Percentiles rank a stretch among this genome's conserved stretches.
phyloP scores from a whole-genome alignment of 129 eudicot genomes.

The Arctium minus region DNA sequence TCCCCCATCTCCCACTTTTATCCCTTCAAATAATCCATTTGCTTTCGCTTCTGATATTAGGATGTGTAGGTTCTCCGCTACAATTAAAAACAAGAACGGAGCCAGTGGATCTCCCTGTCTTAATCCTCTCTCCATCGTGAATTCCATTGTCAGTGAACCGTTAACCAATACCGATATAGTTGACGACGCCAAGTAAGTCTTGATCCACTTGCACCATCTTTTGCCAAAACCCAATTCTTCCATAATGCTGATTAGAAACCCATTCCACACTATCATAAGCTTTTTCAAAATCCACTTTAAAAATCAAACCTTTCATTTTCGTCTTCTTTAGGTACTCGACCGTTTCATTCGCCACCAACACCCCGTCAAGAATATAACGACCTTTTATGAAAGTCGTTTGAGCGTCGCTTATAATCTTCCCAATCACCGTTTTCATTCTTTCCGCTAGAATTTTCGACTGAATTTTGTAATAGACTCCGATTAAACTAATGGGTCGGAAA shows the following conservation, averaged over 20 bases:
- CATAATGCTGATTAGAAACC: background rate
- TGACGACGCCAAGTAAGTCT: background rate
- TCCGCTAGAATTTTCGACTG: background rate
- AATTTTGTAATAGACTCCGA: background rate
- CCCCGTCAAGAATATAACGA: background rate
- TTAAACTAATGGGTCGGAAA: background rate
- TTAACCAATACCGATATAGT: background rate
- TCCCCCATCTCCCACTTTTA: background rate
- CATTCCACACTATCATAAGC: too few species aligned
- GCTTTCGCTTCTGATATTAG: background rate
- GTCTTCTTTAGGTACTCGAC: too few species aligned
- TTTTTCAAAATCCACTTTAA: too few species aligned
- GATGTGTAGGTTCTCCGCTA: background rate
- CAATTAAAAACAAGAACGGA: background rate
- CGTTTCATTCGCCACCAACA: too few species aligned
- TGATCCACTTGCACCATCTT: background rate
- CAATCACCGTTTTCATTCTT: background rate
- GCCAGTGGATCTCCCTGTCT: background rate
- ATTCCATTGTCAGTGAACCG: background rate
- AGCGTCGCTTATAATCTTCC: background rate
- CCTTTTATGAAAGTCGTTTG: background rate
- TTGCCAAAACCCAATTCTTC: background rate
- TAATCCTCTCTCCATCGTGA: background rate
- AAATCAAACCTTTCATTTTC: too few species aligned
- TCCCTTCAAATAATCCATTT: background rate